A percentile compares a stretch with the other conserved stretches of the same genome.
phyloP scores from a whole-genome alignment of 1,284 basidiomycete species.

The Ceratobasidium papillatum region DNA sequence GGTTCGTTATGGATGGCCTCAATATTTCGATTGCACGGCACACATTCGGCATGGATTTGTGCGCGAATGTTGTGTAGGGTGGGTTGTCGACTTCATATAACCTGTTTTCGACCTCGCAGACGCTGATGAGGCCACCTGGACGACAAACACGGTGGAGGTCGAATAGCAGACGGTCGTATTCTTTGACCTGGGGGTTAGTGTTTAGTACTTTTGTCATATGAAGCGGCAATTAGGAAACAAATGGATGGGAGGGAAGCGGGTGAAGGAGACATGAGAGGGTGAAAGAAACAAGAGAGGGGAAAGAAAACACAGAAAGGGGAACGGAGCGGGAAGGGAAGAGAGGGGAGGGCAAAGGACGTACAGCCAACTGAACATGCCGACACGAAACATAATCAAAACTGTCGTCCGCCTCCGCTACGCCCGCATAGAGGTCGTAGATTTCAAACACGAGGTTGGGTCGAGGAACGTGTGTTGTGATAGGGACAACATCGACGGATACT shows the following conservation, averaged over 20 bases:
- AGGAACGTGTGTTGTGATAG: conserved; percentile 18
- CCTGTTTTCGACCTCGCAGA: conserved; percentile 27
- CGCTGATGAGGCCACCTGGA: conserved; percentile 17
- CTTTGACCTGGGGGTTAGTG: conserved; percentile 28
- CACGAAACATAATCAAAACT: conserved; percentile 36
- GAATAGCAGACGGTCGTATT: conserved; percentile 35
- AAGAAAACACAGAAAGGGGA: neutral
- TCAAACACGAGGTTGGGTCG: conserved; percentile 30
- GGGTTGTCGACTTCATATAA: conserved; percentile 31
- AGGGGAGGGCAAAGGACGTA: neutral
- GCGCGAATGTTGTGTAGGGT: conserved; percentile 1
- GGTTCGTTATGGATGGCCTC: neutral
- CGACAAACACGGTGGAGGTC: conserved; percentile 21
- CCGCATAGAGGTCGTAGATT: conserved; percentile 31
- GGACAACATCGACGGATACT: conserved; percentile 19
- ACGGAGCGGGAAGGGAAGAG: neutral
- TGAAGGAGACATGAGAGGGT: too few relatives aligned
- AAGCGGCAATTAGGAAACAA: too few relatives aligned
- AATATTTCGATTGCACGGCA: neutral
- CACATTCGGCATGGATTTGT: neutral
- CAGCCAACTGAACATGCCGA: conserved; percentile 27
- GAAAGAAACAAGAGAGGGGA: too few relatives aligned
- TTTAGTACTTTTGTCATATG: too few relatives aligned
- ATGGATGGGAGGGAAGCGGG: too few relatives aligned
- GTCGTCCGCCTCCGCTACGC: conserved; percentile 32